These are phyloP conservation scores for Meripilus lineatus DNA, from an alignment of 1,284 basidiomycete species.

Conservation along the genomic window DNA sequence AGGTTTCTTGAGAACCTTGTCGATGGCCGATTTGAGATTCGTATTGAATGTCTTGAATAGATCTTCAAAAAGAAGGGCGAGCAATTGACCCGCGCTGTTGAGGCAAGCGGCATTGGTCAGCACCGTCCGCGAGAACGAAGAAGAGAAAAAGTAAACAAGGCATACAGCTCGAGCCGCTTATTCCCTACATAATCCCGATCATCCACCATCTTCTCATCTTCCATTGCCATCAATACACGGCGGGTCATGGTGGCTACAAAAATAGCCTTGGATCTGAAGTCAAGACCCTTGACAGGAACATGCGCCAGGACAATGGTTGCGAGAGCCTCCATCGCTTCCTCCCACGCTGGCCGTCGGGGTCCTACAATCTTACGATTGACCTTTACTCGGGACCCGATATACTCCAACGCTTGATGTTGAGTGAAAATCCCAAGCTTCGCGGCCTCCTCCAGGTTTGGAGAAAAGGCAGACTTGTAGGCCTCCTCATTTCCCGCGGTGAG, in stretches of 20 bases:
- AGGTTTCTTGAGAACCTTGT: slow-evolving; percentile 97
- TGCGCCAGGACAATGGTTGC: slow-evolving; percentile 98
- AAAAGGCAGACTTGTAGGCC: slow-evolving; percentile 84
- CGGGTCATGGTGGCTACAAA: slow-evolving; percentile 99
- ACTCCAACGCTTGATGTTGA: slow-evolving; percentile 92
- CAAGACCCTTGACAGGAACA: slow-evolving; percentile 87
- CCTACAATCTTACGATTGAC: slow-evolving; percentile 77
- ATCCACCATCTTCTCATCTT: slow-evolving; percentile 96
- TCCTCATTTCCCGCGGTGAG: slow-evolving; percentile 93
- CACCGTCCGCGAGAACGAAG: no score
- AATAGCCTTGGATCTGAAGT: slow-evolving; percentile 94
- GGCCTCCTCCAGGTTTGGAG: slow-evolving; percentile 92
- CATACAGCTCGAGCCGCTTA: slow-evolving; percentile 95
- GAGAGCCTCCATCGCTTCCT: slow-evolving; percentile 94
- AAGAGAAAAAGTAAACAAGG: slow-evolving; percentile 19
- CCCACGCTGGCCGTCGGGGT: slow-evolving; percentile 81
- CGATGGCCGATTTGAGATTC: slow-evolving; percentile 94
- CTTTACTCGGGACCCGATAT: slow-evolving; percentile 91
- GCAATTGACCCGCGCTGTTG: slow-evolving; percentile 87
- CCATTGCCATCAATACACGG: slow-evolving; percentile 93
- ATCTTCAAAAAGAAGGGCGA: slow-evolving; percentile 96
- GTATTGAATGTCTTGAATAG: slow-evolving; percentile 99
- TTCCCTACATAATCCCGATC: slow-evolving; percentile 99
- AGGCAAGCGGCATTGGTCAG: no score
- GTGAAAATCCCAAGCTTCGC: slow-evolving; percentile 91